phyloP scores from a whole-genome alignment of 768 basidiomycete genomes.

The Trametes villosa region DNA sequence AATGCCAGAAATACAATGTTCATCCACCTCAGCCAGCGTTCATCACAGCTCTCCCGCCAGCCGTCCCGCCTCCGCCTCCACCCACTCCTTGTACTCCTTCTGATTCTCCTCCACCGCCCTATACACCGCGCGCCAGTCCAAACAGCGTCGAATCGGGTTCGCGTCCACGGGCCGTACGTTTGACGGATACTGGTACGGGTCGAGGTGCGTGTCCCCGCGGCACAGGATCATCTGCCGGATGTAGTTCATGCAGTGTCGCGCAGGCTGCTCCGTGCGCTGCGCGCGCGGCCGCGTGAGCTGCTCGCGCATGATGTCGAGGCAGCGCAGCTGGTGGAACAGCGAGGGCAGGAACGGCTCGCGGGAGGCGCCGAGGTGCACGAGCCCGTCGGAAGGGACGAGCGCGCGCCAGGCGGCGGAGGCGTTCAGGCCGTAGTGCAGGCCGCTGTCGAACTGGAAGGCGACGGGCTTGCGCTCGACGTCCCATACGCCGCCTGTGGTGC shows the following conservation, averaged over 20 bases:
- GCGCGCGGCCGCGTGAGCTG: conserved; percentile 19
- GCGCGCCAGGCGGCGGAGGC: conserved; percentile 21
- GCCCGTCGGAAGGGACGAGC: conserved; percentile 27
- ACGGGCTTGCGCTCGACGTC: conserved; percentile 26
- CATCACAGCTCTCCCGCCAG: neutral
- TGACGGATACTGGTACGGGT: conserved; percentile 29
- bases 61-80: neutral
- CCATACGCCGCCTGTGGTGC: conserved; percentile 14
- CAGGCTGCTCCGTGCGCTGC: conserved; percentile 17
- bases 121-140: conserved; percentile 25
- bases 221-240: conserved; percentile 30
- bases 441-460: conserved; percentile 20
- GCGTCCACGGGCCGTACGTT: conserved; percentile 22
- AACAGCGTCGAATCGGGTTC: conserved; percentile 21
- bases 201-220: conserved; percentile 29
- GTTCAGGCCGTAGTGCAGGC: conserved; percentile 22
- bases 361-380: conserved; percentile 25
- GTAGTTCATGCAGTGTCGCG: conserved; percentile 33
- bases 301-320: conserved; percentile 29
- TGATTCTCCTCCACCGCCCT: conserved; percentile 21
- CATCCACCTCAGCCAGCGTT: neutral
- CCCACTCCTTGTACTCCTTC: conserved; percentile 13
- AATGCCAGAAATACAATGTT: neutral
- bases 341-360: conserved; percentile 25
- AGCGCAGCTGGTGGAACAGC: conserved; percentile 32